phyloP scores from a whole-genome alignment of 352 stramenopile genomes.

The Pythium insidiosum region DNA sequence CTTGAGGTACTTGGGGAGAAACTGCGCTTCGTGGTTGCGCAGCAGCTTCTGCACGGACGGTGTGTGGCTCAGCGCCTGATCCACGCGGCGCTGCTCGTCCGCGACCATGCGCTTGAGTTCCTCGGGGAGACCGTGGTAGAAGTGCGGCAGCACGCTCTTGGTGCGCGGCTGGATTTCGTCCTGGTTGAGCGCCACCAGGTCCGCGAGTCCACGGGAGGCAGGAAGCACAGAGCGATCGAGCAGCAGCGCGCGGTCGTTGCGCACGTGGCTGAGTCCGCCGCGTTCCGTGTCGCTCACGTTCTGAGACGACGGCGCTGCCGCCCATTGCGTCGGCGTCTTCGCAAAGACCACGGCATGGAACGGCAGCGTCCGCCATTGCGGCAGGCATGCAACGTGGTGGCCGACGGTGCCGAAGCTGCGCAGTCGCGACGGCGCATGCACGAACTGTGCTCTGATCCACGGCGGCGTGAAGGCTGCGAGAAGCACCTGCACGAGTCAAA shows the following conservation, averaged over 20 bases:
- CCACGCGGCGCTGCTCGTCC: conserved; percentile 32
- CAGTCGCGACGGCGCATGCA: too few species aligned
- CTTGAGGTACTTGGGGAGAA: conserved; percentile 55
- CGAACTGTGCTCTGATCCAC: too few species aligned
- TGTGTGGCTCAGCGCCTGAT: conserved; percentile 2
- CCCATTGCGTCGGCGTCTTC: conserved; percentile 42
- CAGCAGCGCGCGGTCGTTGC: conserved; percentile 34
- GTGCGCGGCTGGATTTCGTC: conserved; percentile 14
- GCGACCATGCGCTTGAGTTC: conserved; percentile 71
- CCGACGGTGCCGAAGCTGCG: conserved; percentile 9
- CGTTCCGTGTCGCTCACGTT: conserved; percentile 28
- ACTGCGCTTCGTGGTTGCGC: conserved; percentile 48
- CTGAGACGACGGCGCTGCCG: neutral
- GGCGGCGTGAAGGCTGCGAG: too few species aligned
- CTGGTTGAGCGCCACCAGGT: conserved; percentile 27
- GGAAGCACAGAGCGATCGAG: conserved; percentile 21
- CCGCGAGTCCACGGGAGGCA: conserved; percentile 11
- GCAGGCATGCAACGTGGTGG: conserved; percentile 22
- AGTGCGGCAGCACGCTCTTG: conserved; percentile 47
- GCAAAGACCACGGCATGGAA: conserved; percentile 34
- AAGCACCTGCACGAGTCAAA: too few species aligned
- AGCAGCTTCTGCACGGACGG: conserved; percentile 25
- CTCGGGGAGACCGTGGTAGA: conserved; percentile 64
- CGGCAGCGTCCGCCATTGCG: conserved; percentile 30
- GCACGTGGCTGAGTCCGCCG: conserved; percentile 41